Percentiles rank a stretch among this genome's conserved stretches.
Evolutionary conservation across 805 yeast species (phyloP).

Genomic region (Spathaspora sp.): DNA sequence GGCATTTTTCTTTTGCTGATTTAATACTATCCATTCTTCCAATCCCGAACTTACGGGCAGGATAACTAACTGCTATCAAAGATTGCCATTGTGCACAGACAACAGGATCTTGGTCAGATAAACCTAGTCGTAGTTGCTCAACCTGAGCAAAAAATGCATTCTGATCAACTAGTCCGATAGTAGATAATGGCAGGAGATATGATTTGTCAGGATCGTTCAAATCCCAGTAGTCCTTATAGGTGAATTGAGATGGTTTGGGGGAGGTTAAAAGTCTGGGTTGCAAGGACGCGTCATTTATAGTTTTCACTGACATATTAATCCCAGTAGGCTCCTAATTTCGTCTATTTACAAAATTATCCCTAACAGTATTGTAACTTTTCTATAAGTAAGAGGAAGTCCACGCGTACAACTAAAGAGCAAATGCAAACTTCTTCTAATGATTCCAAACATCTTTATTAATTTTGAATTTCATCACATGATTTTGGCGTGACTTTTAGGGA

Average conservation of each 20-base stretch:
- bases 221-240: constrained; percentile 47
- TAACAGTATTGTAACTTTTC: background rate
- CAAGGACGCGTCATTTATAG: background rate
- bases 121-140: constrained; percentile 72
- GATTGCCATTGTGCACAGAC: constrained; percentile 94
- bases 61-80: constrained; percentile 84
- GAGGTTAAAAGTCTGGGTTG: background rate
- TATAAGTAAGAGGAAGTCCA: background rate
- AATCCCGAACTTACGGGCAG: constrained; percentile 84
- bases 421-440: no score
- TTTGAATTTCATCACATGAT: no score
- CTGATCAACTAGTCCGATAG: constrained; percentile 81
- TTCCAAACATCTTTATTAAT: no score
- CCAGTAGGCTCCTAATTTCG: background rate
- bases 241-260: constrained; percentile 23
- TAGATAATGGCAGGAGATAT: constrained; percentile 65
- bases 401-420: no score
- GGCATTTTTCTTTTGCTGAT: constrained; percentile 73
- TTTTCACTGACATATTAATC: constrained; percentile 6
- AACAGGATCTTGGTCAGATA: constrained; percentile 69
- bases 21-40: constrained; percentile 69
- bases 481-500: no score
- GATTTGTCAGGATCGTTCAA: constrained; percentile 46
- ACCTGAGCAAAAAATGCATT: constrained; percentile 97
- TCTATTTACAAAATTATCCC: no score